Evolutionary conservation across 2,329 filamentous ascomycete species (phyloP), one percentile per base, ranked within the genome.

Genomic region (Hypoxylon sp.): DNA sequence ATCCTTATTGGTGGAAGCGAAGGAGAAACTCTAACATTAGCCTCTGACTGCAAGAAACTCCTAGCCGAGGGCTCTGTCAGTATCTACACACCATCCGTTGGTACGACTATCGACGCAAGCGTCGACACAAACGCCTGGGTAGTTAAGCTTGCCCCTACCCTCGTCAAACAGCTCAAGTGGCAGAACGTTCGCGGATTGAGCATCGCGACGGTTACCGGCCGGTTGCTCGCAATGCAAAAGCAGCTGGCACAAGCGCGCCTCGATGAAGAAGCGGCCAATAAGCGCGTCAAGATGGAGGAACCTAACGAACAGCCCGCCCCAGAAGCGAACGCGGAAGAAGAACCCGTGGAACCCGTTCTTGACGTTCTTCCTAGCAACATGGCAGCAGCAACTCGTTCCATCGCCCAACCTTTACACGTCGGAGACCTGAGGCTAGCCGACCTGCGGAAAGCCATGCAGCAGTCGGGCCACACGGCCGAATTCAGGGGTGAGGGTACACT

Each of bases 51-150:
- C 79, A 89, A 90, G 65, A 90, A 90, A 73, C 83, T 94, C 0
- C 81, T 90, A 32, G 81, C 81, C n/a, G 83, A 85, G 38, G 80
- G 82, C 49, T 81, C 84, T 17, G 86, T 89, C 36, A 90, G 94
- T 69, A 93, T 99, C 4, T 95, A 95, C 77, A 94, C 93, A 0
- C 96, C 96, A 0, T 80, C 82, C 9, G 83, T 93, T n/a, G 94
- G 94, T 23, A 83, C 86, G 34, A 83, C 85, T 13, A 86, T 99
- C 45, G 91, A 99, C 79, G 96, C 95, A 11, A 98, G 94, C 75
- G 95, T 98, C 45, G 96, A 99, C 78, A 98, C 95, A 4, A 98
- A 98, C 77, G 94, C 96, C 3, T 99, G 97, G 96, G 91, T 93
- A 23, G 92, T 99, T 66, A 97, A 94, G 79, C 86, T 99, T 17